Evolutionary conservation across 2,329 filamentous ascomycete species (phyloP), one percentile per base, ranked within the genome.

Genomic region (Arthrinium puccinioides): DNA sequence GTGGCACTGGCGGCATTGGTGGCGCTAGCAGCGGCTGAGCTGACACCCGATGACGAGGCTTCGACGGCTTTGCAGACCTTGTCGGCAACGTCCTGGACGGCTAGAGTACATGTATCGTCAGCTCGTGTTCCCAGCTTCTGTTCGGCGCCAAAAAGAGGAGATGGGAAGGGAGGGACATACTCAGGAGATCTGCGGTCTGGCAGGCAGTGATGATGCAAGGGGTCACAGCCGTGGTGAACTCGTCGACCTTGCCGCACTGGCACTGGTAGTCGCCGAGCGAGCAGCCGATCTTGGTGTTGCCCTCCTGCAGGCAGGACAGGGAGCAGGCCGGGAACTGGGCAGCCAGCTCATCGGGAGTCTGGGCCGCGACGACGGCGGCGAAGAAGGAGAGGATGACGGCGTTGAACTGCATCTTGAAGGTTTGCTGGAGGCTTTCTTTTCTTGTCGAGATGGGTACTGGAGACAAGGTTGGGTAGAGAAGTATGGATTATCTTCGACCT

Each of bases 131-230:
- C 4, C 15, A n/a, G 11, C 28, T 30, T 19, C 20, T 4, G 9
- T 9, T 3, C 6, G 9, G 10, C 10, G 14, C 5, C 4, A 23
- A 9, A 21, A 38, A 14, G 9, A n/a, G 25, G 6, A 18, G 11
- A 19, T 6, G 20, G 10, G 10, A 21, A 32, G 8, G 19, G 18
- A 10, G 2, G 6, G 9, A 51, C 54, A 11, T 52, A 64, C 61
- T 43, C 24, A 49, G 49, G 14, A 61, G 45, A 10, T 61, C 54
- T 6, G 55, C 46, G 11, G 57, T 42, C 23, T 45, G 44, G 43
- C 61, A 64, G 16, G 37, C 53, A 14, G 50, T 41, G 10, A 55
- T 50, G 18, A 63, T 45, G 39, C 62, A 66, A n/a, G 60, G 57
- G 33, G 53, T 44, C 11, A 57, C 53, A 6, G 44, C 47, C 27